Conservation (phyloP, 306 rosid species). For the Vigna radiata region DNA sequence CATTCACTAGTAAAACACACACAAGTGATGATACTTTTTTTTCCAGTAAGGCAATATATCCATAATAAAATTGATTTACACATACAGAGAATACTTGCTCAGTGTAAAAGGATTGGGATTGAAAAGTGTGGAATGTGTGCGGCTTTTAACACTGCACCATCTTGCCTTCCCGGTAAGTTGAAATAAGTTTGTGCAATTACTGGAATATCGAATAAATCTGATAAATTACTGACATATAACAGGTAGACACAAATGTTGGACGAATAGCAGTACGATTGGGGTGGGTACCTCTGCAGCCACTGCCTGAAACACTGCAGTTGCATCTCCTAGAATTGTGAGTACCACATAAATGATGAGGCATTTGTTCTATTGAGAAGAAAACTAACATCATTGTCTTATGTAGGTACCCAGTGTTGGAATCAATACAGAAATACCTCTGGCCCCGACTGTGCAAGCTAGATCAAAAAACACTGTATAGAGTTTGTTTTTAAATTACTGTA, state of each 20-base stretch:
- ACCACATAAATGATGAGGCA: constrained; percentile 34
- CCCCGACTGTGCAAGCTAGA: constrained; percentile 99
- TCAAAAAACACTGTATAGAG: constrained; percentile 84
- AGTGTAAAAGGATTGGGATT: constrained; percentile 93
- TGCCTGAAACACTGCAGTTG: constrained; percentile 98
- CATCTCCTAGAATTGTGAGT: constrained; percentile 98
- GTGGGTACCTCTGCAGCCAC: constrained; percentile 99
- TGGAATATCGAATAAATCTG: constrained; percentile 43
- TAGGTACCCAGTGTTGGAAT: constrained; percentile 97
- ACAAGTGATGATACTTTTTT: not conserved
- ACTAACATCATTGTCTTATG: constrained; percentile 48
- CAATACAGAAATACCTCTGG: constrained; percentile 97
- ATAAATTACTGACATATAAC: constrained; percentile 41
- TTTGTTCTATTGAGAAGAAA: constrained; percentile 33
- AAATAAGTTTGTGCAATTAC: constrained; percentile 35
- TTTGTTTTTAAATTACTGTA: constrained; percentile 29
- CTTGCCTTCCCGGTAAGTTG: constrained; percentile 98
- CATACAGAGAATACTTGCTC: constrained; percentile 88
- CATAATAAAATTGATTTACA: constrained; percentile 30
- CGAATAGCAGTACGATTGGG: constrained; percentile 98
- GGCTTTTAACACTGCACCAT: constrained; percentile 98
- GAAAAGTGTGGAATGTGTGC: constrained; percentile 98
- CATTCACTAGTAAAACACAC: constrained; percentile 31
- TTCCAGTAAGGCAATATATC: constrained; percentile 32
- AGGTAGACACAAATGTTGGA: constrained; percentile 99